Percentiles rank a stretch among this genome's conserved stretches.
Evolutionary conservation across 2,329 filamentous ascomycete species (phyloP).

Genomic region (Xenosphaeropsis pyriputrescens): DNA sequence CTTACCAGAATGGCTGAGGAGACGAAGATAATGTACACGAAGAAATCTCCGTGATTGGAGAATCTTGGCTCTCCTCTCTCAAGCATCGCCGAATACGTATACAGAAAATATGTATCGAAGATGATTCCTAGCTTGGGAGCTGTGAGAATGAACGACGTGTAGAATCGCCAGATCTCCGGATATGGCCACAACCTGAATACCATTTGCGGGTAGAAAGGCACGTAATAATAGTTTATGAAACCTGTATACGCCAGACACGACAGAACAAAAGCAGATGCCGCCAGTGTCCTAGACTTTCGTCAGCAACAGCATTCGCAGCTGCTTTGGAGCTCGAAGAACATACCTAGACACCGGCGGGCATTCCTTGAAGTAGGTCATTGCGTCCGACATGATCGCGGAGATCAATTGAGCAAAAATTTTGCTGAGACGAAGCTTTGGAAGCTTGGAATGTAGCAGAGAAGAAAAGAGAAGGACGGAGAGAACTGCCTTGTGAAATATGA

Average conservation of each 20-base stretch:
- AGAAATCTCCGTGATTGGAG: constrained; percentile 47
- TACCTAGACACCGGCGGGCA: constrained; percentile 55
- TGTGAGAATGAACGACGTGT: constrained; percentile 21
- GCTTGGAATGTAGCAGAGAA: constrained; percentile 1
- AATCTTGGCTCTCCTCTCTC: constrained; percentile 48
- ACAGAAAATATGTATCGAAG: constrained; percentile 58
- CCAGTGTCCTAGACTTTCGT: constrained; percentile 41
- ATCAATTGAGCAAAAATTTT: constrained; percentile 1
- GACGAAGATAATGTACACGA: constrained; percentile 51
- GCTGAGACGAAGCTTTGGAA: constrained; percentile 6
- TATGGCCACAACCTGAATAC: constrained; percentile 31
- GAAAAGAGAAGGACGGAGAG: constrained; percentile 2
- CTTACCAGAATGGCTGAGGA: constrained; percentile 49
- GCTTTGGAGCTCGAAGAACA: constrained; percentile 10
- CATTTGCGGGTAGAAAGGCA: constrained; percentile 32
- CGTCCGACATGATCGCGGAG: not conserved
- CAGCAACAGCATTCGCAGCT: constrained; percentile 26
- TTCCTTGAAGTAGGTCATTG: constrained; percentile 48
- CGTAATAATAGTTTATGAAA: constrained; percentile 29
- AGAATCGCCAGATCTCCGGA: constrained; percentile 21
- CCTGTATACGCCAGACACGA: constrained; percentile 42
- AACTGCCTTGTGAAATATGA: not conserved
- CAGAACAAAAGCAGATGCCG: constrained; percentile 40
- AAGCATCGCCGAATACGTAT: constrained; percentile 47
- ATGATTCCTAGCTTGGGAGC: constrained; percentile 28